phyloP scores from a whole-genome alignment of 75 land plant species.

The Azolla pinnata region DNA sequence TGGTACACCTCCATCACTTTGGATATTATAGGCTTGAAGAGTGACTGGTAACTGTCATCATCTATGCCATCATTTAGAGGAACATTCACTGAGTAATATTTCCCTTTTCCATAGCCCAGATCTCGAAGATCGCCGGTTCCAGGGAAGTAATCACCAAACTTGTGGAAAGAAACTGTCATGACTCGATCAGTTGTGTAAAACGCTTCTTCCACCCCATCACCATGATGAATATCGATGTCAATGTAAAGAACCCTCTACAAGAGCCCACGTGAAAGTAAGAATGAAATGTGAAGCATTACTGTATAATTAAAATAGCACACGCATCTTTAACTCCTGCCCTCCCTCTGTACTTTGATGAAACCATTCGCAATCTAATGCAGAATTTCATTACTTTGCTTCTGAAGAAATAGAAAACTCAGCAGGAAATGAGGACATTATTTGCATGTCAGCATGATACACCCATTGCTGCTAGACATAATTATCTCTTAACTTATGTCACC shows the following conservation, averaged over 20 bases:
- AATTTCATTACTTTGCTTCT: too few species aligned
- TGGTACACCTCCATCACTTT: constrained; percentile 70
- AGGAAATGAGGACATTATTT: too few species aligned
- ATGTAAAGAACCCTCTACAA: constrained; percentile 71
- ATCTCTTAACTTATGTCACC: too few species aligned
- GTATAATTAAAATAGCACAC: too few species aligned
- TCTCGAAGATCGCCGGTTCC: constrained; percentile 66
- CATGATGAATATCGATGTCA: constrained; percentile 83
- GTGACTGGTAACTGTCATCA: constrained; percentile 52
- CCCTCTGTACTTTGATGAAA: too few species aligned
- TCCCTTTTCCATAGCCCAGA: constrained; percentile 49
- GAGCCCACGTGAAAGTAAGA: too few species aligned
- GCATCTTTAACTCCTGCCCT: too few species aligned
- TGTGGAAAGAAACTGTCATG: constrained; percentile 82
- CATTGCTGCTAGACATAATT: too few species aligned
- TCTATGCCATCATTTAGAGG: constrained; percentile 72
- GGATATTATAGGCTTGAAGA: constrained; percentile 57
- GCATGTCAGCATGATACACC: too few species aligned
- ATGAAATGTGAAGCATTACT: too few species aligned
- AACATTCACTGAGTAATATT: constrained; percentile 64
- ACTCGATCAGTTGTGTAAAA: constrained; percentile 71
- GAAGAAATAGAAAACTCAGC: too few species aligned
- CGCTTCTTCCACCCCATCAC: constrained; percentile 85
- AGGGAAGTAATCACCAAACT: constrained; percentile 78
- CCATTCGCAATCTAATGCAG: too few species aligned